Evolutionary conservation across 2,329 filamentous ascomycete species (phyloP).

Genomic region (Cladorrhinum sp.): DNA sequence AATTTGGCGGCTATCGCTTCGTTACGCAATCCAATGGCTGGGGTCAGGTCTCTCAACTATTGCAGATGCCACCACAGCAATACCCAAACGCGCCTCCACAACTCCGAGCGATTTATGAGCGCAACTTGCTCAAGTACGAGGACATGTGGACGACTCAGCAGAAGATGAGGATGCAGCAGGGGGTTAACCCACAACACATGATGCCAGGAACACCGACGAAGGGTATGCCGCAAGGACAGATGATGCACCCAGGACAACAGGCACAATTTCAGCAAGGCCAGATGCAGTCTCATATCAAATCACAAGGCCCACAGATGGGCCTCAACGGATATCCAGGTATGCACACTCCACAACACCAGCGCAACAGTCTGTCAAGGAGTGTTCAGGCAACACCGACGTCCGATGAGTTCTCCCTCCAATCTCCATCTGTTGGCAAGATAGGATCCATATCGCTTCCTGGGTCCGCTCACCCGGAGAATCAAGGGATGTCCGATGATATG

Average conservation of each 20-base stretch:
- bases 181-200: constrained; percentile 31
- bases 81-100: constrained; percentile 66
- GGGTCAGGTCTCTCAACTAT: constrained; percentile 64
- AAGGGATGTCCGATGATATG: constrained; percentile 26
- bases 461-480: constrained; percentile 32
- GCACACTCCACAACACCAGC: constrained; percentile 40
- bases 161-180: constrained; percentile 39
- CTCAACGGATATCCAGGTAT: constrained; percentile 50
- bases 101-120: constrained; percentile 70
- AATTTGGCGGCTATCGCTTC: constrained; percentile 72
- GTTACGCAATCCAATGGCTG: constrained; percentile 70
- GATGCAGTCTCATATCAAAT: constrained; percentile 43
- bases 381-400: constrained; percentile 44
- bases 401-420: constrained; percentile 43
- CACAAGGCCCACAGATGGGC: constrained; percentile 42
- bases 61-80: constrained; percentile 62
- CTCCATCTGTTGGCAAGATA: constrained; percentile 42
- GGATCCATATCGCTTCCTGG: constrained; percentile 43
- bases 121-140: constrained; percentile 75
- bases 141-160: constrained; percentile 59
- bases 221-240: constrained; percentile 40
- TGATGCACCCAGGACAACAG: constrained; percentile 40
- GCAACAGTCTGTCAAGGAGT: constrained; percentile 51
- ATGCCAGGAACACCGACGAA: constrained; percentile 44
- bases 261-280: constrained; percentile 38